Evolutionary conservation across 495 filamentous ascomycete species (phyloP).

Genomic region (Cladorrhinum samala): DNA sequence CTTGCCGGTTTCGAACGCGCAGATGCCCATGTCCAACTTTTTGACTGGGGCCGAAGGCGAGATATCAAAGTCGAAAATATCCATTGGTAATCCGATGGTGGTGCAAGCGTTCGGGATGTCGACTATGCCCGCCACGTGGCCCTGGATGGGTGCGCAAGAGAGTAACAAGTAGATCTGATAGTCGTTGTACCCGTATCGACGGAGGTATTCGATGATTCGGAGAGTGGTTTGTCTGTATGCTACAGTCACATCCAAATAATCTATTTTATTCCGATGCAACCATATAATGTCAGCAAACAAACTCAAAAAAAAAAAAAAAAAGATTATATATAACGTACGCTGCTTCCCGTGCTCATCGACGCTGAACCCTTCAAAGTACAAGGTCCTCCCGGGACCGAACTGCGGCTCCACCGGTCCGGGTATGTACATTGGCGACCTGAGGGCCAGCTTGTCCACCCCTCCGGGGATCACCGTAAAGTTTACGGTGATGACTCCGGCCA

Average conservation of each 20-base stretch:
- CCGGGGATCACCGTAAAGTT: conserved; percentile 86
- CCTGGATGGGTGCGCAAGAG: conserved; percentile 85
- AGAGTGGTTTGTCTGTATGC: conserved; percentile 85
- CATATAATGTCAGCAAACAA: too few species aligned
- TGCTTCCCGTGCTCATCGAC: conserved; percentile 91
- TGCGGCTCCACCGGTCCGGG: conserved; percentile 90
- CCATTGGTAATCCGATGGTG: conserved; percentile 82
- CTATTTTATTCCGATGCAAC: conserved; percentile 1
- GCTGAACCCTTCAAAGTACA: conserved; percentile 93
- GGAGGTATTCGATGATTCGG: conserved; percentile 76
- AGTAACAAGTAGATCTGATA: conserved; percentile 91
- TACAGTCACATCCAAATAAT: conserved; percentile 88
- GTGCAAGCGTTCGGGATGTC: conserved; percentile 84
- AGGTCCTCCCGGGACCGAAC: conserved; percentile 76
- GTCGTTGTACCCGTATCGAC: conserved; percentile 64
- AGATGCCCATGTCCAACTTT: conserved; percentile 67
- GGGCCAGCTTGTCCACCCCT: conserved; percentile 66
- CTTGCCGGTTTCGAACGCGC: conserved; percentile 60
- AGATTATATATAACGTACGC: conserved; percentile 27
- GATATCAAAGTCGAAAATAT: conserved; percentile 96
- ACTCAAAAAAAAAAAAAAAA: too few species aligned
- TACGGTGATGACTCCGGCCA: conserved; percentile 88
- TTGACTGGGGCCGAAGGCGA: conserved; percentile 56
- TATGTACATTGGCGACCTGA: conserved; percentile 84
- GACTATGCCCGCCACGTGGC: conserved; percentile 89